Percentiles rank a stretch among this genome's conserved stretches.
These are phyloP conservation scores for Fraxinus quadrangulata DNA, from an alignment of 257 asterid species.

Conservation along the genomic window DNA sequence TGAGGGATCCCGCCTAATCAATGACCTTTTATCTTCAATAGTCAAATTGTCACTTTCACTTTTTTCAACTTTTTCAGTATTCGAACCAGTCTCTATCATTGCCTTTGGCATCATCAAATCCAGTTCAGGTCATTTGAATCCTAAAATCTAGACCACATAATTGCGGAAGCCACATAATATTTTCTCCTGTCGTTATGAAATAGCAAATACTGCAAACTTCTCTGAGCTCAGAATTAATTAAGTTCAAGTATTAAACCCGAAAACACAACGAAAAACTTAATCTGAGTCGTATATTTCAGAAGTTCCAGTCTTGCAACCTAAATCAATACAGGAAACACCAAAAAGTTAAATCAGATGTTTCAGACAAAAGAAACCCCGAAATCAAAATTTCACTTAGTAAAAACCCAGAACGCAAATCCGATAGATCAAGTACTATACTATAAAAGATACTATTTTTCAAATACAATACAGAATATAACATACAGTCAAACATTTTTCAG, in stretches of 20 bases:
- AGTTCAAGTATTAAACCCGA: slow-evolving; percentile 6
- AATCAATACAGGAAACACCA: not conserved
- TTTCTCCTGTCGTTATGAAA: slow-evolving; percentile 8
- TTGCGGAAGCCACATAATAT: slow-evolving; percentile 7
- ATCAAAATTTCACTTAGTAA: not conserved
- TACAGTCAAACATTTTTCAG: not conserved
- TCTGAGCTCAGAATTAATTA: not conserved
- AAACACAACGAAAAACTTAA: no score
- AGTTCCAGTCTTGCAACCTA: not conserved
- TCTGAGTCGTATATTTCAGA: not conserved
- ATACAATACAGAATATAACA: not conserved
- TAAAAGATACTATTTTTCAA: no score
- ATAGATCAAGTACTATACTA: not conserved
- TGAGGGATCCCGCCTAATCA: slow-evolving; percentile 58
- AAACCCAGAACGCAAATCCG: not conserved
- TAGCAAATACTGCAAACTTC: slow-evolving; percentile 9
- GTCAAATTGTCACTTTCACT: slow-evolving; percentile 29
- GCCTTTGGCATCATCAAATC: slow-evolving; percentile 36
- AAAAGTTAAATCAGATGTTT: no score
- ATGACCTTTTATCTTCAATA: slow-evolving; percentile 25
- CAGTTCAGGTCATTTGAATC: slow-evolving; percentile 35
- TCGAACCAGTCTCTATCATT: slow-evolving; percentile 55
- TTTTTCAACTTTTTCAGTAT: slow-evolving; percentile 41
- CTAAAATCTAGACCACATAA: slow-evolving; percentile 30
- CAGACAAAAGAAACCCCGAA: not conserved